phyloP scores from a whole-genome alignment of 805 yeast genomes.

The Barnettozyma sucrosica region DNA sequence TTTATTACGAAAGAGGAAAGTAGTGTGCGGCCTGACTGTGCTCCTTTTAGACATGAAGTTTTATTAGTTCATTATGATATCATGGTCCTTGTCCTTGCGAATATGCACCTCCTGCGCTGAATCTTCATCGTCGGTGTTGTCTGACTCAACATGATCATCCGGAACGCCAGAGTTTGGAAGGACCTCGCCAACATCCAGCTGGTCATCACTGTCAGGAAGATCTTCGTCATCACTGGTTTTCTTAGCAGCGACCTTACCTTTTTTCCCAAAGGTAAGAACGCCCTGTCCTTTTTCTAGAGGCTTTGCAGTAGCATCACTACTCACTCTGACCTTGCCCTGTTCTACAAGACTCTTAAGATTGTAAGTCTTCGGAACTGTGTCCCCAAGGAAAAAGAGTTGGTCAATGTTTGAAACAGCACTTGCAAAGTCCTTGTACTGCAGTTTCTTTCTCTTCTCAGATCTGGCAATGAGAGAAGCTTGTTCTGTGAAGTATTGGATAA shows the following conservation, averaged over 20 bases:
- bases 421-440: conserved; percentile 67
- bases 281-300: conserved; percentile 38
- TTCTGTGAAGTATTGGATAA: conserved; percentile 62
- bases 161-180: conserved; percentile 8
- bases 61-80: conserved; percentile 20
- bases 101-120: conserved; percentile 5
- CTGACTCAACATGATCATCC: conserved; percentile 12
- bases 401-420: conserved; percentile 55
- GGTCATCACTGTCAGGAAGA: conserved; percentile 22
- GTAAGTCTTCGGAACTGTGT: conserved; percentile 60
- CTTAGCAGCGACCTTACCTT: conserved; percentile 3
- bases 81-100: conserved; percentile 20
- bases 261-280: conserved; percentile 28
- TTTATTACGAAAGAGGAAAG: not conserved
- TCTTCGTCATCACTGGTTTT: conserved; percentile 18
- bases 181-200: conserved; percentile 18
- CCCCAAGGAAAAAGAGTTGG: conserved; percentile 55
- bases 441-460: conserved; percentile 58
- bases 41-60: not conserved
- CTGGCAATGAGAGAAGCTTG: conserved; percentile 64
- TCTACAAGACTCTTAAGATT: conserved; percentile 44
- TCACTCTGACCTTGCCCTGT: conserved; percentile 33
- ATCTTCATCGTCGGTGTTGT: conserved; percentile 12
- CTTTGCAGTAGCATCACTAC: conserved; percentile 10
- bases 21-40: not conserved